Conservation (phyloP, 768 basidiomycete genomes). For the Kondoa subrosea region DNA sequence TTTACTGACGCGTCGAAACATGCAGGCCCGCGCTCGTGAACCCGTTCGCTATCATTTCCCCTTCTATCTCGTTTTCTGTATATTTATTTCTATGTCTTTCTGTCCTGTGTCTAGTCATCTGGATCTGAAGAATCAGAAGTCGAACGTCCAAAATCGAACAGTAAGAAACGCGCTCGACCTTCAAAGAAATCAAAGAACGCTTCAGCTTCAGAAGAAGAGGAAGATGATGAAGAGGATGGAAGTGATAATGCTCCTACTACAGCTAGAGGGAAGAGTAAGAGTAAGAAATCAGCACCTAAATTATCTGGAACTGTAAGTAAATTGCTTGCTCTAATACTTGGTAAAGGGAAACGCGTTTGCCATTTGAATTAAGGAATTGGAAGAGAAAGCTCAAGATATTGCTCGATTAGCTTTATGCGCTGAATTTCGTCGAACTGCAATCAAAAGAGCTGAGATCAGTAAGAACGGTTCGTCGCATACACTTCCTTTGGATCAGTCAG, state of each 20-base stretch:
- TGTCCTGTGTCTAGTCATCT: not conserved
- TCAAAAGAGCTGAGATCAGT: not conserved
- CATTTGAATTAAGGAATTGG: not conserved
- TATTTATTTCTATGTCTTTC: not conserved
- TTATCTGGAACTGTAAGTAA: not conserved
- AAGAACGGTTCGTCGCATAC: constrained; percentile 2
- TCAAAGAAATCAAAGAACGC: not conserved
- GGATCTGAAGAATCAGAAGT: not conserved
- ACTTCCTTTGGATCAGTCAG: no score
- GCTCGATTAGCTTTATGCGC: not conserved
- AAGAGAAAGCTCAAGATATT: not conserved
- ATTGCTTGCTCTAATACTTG: not conserved
- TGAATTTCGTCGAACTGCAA: not conserved
- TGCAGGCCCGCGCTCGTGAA: not conserved
- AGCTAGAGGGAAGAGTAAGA: not conserved
- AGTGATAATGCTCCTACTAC: no score
- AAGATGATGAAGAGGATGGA: not conserved
- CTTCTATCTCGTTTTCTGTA: not conserved
- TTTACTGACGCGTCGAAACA: not conserved
- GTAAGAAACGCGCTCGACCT: not conserved
- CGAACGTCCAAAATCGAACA: not conserved
- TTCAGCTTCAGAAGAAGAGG: not conserved
- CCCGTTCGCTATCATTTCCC: not conserved
- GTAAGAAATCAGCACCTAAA: not conserved
- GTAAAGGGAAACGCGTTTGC: not conserved